These are phyloP conservation scores for Fusarium avenaceum DNA, from an alignment of 2,329 filamentous ascomycete species.

Conservation along the genomic window DNA sequence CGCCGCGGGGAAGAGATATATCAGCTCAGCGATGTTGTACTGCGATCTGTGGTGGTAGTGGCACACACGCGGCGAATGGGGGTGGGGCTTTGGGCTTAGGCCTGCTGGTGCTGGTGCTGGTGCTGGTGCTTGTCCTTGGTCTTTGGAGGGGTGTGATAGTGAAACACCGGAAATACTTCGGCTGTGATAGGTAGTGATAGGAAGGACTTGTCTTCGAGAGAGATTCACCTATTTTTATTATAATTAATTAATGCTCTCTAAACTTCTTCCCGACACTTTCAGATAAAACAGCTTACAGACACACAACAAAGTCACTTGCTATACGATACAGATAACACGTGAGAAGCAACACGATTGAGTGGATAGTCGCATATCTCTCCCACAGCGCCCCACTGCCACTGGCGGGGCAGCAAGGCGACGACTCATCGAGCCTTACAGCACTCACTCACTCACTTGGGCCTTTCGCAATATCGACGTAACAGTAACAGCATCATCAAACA, in stretches of 20 bases:
- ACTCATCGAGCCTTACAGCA: constrained; percentile 48
- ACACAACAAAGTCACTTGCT: not conserved
- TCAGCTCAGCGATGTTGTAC: constrained; percentile 40
- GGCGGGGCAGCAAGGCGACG: constrained; percentile 49
- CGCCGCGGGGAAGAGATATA: constrained; percentile 42
- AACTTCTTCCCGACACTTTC: not conserved
- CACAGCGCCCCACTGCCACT: constrained; percentile 44
- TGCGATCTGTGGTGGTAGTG: constrained; percentile 46
- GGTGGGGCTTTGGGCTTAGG: constrained; percentile 45
- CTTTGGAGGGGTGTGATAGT: constrained; percentile 49
- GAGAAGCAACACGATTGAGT: constrained; percentile 37
- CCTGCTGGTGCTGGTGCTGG: constrained; percentile 6
- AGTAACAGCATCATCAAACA: constrained; percentile 23
- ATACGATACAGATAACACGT: constrained; percentile 20
- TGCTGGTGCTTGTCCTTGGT: not conserved
- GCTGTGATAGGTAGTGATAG: constrained; percentile 17
- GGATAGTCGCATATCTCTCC: constrained; percentile 50
- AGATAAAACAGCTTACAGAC: not conserved
- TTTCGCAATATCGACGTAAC: constrained; percentile 38
- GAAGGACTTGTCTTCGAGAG: constrained; percentile 7
- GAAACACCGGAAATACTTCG: constrained; percentile 52
- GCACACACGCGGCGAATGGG: constrained; percentile 45
- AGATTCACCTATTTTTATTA: not conserved
- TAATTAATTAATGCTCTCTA: not conserved
- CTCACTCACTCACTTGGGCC: constrained; percentile 26